Conservation (phyloP, 2,329 filamentous ascomycete genomes). For the Fusarium secorum region DNA sequence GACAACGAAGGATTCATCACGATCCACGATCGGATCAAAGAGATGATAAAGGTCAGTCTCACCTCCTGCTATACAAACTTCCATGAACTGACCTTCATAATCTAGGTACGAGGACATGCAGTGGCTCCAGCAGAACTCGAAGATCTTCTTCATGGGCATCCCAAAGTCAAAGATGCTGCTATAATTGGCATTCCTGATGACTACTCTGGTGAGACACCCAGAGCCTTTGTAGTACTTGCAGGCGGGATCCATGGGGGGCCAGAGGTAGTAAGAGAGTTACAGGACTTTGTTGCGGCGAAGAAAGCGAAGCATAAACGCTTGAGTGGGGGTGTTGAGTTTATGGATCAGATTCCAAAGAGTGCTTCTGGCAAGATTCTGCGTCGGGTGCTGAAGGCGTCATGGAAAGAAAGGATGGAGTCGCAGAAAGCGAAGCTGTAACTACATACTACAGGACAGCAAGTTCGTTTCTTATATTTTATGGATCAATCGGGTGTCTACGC, state of each 20-base stretch:
- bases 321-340: background rate
- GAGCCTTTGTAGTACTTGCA: background rate
- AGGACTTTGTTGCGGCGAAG: background rate
- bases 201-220: background rate
- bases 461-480: accelerated
- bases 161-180: background rate
- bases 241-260: accelerated
- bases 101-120: background rate
- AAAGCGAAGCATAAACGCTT: background rate
- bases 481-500: accelerated
- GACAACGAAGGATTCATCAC: background rate
- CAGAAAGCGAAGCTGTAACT: background rate
- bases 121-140: background rate
- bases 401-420: background rate
- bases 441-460: accelerated
- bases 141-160: background rate
- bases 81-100: accelerated
- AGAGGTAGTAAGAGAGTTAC: background rate
- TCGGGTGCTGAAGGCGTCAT: background rate
- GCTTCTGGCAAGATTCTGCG: background rate
- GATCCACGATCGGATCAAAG: background rate
- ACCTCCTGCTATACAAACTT: background rate
- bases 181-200: background rate
- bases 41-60: background rate
- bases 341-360: background rate